phyloP scores from a whole-genome alignment of 805 yeast species.

The Scheffersomyces coipomensis region DNA sequence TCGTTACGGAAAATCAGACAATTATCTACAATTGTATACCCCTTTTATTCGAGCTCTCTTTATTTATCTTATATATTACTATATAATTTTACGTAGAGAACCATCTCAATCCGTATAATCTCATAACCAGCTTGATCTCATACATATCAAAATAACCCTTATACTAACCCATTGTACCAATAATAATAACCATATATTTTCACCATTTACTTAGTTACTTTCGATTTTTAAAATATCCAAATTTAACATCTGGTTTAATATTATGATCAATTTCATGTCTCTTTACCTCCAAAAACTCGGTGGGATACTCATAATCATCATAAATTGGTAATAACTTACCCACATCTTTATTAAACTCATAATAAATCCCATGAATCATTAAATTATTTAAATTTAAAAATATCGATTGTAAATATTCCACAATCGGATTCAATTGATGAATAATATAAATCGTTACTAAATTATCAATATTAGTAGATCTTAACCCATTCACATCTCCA shows the following conservation, averaged over 20 bases:
- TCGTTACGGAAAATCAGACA: too few relatives aligned
- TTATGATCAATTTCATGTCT: slow-evolving; percentile 8
- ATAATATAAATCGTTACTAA: slow-evolving; percentile 32
- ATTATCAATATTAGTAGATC: slow-evolving; percentile 24
- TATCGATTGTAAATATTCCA: slow-evolving; percentile 19
- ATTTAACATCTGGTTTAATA: slow-evolving; percentile 11
- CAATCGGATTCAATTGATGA: slow-evolving; percentile 34
- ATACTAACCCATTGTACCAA: too few relatives aligned
- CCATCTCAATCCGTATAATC: too few relatives aligned
- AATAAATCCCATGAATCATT: slow-evolving; percentile 36
- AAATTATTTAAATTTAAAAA: slow-evolving; percentile 24
- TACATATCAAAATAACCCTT: too few relatives aligned
- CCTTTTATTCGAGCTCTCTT: too few relatives aligned
- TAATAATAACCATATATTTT: too few relatives aligned
- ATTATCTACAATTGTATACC: too few relatives aligned
- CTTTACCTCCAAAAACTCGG: slow-evolving; percentile 11
- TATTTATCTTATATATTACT: too few relatives aligned
- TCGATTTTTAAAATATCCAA: slow-evolving; percentile 15
- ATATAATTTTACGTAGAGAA: too few relatives aligned
- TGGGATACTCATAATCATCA: slow-evolving; percentile 27
- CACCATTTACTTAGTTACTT: too few relatives aligned
- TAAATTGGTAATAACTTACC: slow-evolving; percentile 21
- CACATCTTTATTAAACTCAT: slow-evolving; percentile 12
- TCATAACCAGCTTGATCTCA: too few relatives aligned
- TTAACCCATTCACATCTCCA: slow-evolving; percentile 22